These are phyloP conservation scores for Pythium periplocum DNA, from an alignment of 352 stramenopile genomes.

Conservation along the genomic window DNA sequence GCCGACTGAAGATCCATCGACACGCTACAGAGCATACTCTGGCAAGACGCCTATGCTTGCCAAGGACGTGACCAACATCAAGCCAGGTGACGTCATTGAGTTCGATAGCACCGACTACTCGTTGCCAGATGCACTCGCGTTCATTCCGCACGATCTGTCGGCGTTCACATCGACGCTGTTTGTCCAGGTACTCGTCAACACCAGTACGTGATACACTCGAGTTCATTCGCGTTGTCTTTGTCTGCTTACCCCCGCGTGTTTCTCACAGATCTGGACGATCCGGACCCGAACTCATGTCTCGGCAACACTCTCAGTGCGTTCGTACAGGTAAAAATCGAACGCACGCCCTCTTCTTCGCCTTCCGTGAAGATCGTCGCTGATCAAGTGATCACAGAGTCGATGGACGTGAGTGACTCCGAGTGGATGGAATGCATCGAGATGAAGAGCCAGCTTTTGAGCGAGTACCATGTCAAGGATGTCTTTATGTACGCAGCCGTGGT, in stretches of 20 bases:
- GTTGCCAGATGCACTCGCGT: conserved; percentile 46
- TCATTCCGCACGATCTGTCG: conserved; percentile 57
- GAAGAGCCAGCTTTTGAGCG: conserved; percentile 62
- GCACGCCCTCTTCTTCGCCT: conserved; percentile 16
- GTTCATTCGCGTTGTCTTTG: no score
- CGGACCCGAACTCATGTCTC: conserved; percentile 51
- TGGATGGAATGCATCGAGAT: conserved; percentile 61
- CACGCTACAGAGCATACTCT: conserved; percentile 54
- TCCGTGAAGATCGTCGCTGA: conserved; percentile 48
- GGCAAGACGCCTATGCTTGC: conserved; percentile 54
- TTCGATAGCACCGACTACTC: conserved; percentile 64
- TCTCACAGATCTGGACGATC: conserved; percentile 66
- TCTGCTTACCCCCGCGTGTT: no score
- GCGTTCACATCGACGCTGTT: conserved; percentile 40
- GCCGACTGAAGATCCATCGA: conserved; percentile 27
- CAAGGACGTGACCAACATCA: conserved; percentile 54
- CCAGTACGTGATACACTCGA: no score
- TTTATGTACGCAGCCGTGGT: conserved; percentile 62
- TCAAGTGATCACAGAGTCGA: conserved; percentile 28
- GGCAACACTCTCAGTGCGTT: conserved; percentile 62
- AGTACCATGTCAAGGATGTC: conserved; percentile 60
- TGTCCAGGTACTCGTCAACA: conserved; percentile 62
- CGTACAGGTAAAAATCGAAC: conserved; percentile 27
- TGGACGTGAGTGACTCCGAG: conserved; percentile 43
- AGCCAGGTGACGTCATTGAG: conserved; percentile 45